Evolutionary conservation across 371 early-diverging fungal genomes (phyloP).

Genomic region (Rhizopus arrhizus): DNA sequence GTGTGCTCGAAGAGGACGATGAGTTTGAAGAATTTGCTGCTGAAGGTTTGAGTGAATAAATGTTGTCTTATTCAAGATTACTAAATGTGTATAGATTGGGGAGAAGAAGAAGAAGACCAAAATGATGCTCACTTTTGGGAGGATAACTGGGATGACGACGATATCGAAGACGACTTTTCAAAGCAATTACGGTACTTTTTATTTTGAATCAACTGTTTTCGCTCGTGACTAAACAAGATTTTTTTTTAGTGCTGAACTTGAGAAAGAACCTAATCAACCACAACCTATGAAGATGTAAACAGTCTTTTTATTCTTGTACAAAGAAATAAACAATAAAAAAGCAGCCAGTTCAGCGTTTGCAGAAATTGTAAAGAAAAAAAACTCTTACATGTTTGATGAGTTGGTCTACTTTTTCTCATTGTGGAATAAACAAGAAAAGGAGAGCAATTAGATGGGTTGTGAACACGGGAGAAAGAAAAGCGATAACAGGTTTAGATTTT

Average conservation of each 20-base stretch:
- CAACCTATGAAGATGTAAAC: conserved; percentile 36
- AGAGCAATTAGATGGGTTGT: too few species aligned
- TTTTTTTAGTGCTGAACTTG: conserved; percentile 27
- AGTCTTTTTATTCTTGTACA: not conserved
- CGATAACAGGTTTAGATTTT: too few species aligned
- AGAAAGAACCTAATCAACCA: conserved; percentile 27
- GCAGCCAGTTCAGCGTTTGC: not conserved
- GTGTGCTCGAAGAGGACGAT: conserved; percentile 86
- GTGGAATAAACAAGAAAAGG: too few species aligned
- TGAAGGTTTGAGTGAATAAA: conserved; percentile 61
- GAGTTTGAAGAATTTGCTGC: conserved; percentile 91
- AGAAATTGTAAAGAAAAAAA: not conserved
- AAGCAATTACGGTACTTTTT: conserved; percentile 72
- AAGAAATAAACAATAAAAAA: not conserved
- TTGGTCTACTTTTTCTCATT: not conserved
- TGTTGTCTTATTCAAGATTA: not conserved
- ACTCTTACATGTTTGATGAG: not conserved
- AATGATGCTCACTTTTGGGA: conserved; percentile 83
- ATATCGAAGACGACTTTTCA: conserved; percentile 89
- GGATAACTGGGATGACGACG: conserved; percentile 93
- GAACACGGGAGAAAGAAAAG: too few species aligned
- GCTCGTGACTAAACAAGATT: not conserved
- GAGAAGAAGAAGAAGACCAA: conserved; percentile 68
- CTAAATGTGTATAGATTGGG: conserved; percentile 74
- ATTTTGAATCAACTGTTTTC: not conserved